These are phyloP conservation scores for Epithele typhae DNA, from an alignment of 768 basidiomycete species.

Conservation along the genomic window DNA sequence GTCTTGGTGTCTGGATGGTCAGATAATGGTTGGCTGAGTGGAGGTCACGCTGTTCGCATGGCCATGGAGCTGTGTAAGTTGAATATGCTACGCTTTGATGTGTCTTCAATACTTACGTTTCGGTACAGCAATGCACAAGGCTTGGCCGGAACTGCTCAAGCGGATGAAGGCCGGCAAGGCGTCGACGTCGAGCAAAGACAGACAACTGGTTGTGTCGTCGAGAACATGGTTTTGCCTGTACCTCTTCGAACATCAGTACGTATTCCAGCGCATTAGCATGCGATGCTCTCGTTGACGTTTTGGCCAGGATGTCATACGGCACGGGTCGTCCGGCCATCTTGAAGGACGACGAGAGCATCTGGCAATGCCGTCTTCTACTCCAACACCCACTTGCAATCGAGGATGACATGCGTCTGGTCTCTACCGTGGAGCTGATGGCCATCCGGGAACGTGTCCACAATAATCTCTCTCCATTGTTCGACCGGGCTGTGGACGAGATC, in stretches of 20 bases:
- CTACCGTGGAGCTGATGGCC: slow-evolving; percentile 89
- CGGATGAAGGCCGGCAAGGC: slow-evolving; percentile 71
- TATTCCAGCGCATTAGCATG: slow-evolving; percentile 15
- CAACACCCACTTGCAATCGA: slow-evolving; percentile 87
- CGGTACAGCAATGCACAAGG: slow-evolving; percentile 74
- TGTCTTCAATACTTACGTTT: neutral
- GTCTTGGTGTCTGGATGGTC: slow-evolving; percentile 93
- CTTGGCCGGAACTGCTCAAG: slow-evolving; percentile 78
- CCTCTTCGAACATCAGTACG: slow-evolving; percentile 91
- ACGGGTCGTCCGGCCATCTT: slow-evolving; percentile 91
- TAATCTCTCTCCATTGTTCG: slow-evolving; percentile 66
- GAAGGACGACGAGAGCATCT: slow-evolving; percentile 89
- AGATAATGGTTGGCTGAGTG: slow-evolving; percentile 92
- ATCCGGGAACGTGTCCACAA: slow-evolving; percentile 86
- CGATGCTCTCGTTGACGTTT: neutral
- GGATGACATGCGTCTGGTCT: slow-evolving; percentile 93
- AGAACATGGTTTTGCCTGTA: slow-evolving; percentile 94
- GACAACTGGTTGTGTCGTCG: slow-evolving; percentile 74
- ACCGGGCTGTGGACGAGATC: slow-evolving; percentile 68
- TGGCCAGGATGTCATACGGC: slow-evolving; percentile 85
- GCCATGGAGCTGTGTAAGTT: slow-evolving; percentile 82
- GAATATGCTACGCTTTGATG: neutral
- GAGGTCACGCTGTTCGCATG: slow-evolving; percentile 96
- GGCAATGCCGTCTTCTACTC: slow-evolving; percentile 71
- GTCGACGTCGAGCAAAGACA: slow-evolving; percentile 57